These are phyloP conservation scores for Russula compacta DNA, from an alignment of 768 basidiomycete genomes.

Conservation along the genomic window DNA sequence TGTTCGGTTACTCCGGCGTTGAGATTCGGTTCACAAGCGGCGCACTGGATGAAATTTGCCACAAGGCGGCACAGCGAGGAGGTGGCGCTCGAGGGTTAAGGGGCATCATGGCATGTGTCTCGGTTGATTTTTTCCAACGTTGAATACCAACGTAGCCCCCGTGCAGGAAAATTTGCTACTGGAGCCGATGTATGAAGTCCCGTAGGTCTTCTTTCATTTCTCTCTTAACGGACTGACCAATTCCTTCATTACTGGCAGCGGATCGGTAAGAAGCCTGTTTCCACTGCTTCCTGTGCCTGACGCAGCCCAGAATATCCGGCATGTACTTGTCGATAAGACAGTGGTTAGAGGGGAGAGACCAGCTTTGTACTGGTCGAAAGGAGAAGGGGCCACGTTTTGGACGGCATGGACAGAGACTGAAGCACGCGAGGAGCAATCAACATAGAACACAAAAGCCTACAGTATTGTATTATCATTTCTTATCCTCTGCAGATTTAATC, in stretches of 20 bases:
- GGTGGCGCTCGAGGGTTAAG: slow-evolving; percentile 87
- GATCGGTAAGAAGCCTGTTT: slow-evolving; percentile 45
- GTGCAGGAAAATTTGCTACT: slow-evolving; percentile 67
- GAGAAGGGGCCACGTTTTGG: slow-evolving; percentile 62
- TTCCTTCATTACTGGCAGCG: slow-evolving; percentile 31
- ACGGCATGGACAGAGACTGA: slow-evolving; percentile 71
- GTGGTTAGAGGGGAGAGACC: slow-evolving; percentile 55
- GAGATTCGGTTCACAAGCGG: slow-evolving; percentile 80
- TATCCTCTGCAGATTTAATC: slow-evolving; percentile 5
- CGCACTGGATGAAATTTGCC: slow-evolving; percentile 76
- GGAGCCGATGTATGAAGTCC: slow-evolving; percentile 89
- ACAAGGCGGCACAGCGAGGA: slow-evolving; percentile 67
- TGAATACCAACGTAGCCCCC: background rate
- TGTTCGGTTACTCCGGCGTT: slow-evolving; percentile 76
- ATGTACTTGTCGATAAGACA: slow-evolving; percentile 71
- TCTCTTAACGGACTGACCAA: background rate
- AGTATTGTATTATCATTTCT: slow-evolving; percentile 17
- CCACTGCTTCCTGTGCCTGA: background rate
- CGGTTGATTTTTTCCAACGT: background rate
- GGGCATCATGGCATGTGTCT: slow-evolving; percentile 64
- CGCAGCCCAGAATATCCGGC: slow-evolving; percentile 51
- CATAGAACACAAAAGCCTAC: slow-evolving; percentile 5
- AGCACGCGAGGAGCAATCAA: slow-evolving; percentile 11
- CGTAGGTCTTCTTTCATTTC: slow-evolving; percentile 42
- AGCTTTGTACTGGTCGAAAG: slow-evolving; percentile 69